phyloP scores from a whole-genome alignment of 768 basidiomycete genomes.

The Mycena floridula region DNA sequence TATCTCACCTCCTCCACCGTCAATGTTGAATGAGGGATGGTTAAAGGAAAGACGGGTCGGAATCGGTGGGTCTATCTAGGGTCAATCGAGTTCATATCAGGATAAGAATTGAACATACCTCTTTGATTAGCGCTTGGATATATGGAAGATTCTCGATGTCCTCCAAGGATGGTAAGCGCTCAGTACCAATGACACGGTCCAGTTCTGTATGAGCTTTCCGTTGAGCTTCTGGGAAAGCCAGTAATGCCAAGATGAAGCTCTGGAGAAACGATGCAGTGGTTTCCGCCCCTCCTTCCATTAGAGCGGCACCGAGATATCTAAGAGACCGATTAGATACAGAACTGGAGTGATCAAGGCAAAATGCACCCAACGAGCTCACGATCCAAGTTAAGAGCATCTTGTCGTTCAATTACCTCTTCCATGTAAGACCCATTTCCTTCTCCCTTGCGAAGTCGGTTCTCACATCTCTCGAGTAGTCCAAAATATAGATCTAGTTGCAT shows the following conservation, averaged over 20 bases:
- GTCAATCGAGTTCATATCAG: background rate
- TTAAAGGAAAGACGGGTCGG: constrained; percentile 5
- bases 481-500: constrained; percentile 11
- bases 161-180: constrained; percentile 12
- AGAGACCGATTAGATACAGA: background rate
- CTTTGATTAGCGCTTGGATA: constrained; percentile 11
- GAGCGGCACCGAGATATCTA: too few relatives aligned
- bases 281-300: constrained; percentile 12
- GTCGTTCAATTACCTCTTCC: too few relatives aligned
- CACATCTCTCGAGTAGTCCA: constrained; percentile 9
- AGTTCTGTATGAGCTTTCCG: constrained; percentile 18
- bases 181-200: constrained; percentile 15
- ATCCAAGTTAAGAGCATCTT: too few relatives aligned
- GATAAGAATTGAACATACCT: constrained; percentile 3
- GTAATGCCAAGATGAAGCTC: constrained; percentile 8
- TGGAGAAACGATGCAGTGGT: constrained; percentile 9
- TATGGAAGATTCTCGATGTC: constrained; percentile 15
- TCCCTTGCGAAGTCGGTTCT: constrained; percentile 6
- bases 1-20: constrained; percentile 3
- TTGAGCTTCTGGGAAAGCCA: constrained; percentile 16
- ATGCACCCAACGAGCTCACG: too few relatives aligned
- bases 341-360: background rate
- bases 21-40: constrained; percentile 6
- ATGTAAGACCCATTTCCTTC: constrained; percentile 12
- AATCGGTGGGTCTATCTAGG: constrained; percentile 2